Base-by-base conservation (phyloP, 164 flowering plant genomes). In the Nelumbo lutea region DNA sequence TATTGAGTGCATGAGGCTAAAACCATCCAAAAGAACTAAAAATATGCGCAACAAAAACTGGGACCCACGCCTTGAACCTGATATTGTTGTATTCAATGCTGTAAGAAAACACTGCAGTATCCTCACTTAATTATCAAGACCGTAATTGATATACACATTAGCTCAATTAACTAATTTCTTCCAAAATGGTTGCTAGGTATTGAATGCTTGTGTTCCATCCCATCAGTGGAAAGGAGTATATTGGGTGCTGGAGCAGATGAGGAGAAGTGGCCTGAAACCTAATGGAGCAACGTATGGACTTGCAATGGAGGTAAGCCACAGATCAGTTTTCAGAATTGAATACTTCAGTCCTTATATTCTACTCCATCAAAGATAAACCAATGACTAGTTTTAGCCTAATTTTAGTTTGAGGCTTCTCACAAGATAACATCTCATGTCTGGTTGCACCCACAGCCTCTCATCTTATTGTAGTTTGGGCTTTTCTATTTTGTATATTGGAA, bases 241-340 rank as follows among this genome's bases (percentile, higher is more conserved):
- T 43, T 96, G 99, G 99, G 97, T 96, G 59, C 86, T 96, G 77
- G 73, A 82, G 62, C 88, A 93, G 81, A 74, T 96, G 82, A 85
- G 90, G 79, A 86, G 78, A 77, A 71, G 71, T 76, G 86, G 92
- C 48, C 76, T 90, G 68, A 86, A 76, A 75, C 95, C 98, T 68
- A 86, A 86, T 79, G 91, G 86, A 72, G 91, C 98, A 73, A 88
- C 93, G 45, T 93, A 89, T 82, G 99, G 97, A 74, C 95, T 96
- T 53, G 96, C 98, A 65, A 93, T 96, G 99, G 99, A 96, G 97
- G 99, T 95, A 84, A 62, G 55, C 48, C 38, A 56, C 56, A 39
- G 53, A 68, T 68, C 51, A 66, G 62, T 2, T 15, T 38, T 46
- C 44, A 39, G 45, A n/a, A 67, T 1, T 6, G 51, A 51, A 11